Evolutionary conservation across 371 early-diverging fungal species (phyloP).

Genomic region (Conidiobolus incongruus): DNA sequence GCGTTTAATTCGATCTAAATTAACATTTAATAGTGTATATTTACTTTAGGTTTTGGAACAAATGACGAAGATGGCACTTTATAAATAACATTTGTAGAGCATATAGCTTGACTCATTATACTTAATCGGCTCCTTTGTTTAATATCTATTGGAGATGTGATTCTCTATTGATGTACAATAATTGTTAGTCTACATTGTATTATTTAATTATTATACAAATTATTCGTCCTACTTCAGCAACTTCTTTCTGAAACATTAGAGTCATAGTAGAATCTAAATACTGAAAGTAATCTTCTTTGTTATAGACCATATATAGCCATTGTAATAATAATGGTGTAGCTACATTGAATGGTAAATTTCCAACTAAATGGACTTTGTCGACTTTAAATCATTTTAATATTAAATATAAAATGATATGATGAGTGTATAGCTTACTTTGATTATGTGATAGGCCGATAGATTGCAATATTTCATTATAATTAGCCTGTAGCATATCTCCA

Average conservation of each 20-base stretch:
- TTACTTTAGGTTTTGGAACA: conserved; percentile 43
- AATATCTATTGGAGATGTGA: conserved; percentile 24
- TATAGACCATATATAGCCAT: conserved; percentile 38
- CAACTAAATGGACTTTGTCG: conserved; percentile 26
- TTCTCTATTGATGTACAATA: conserved; percentile 16
- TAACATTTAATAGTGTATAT: background rate
- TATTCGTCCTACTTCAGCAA: conserved; percentile 27
- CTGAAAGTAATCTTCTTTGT: conserved; percentile 32
- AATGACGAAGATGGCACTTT: conserved; percentile 33
- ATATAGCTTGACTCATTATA: conserved; percentile 46
- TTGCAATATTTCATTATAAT: conserved; percentile 21
- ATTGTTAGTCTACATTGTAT: background rate
- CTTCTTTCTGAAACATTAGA: conserved; percentile 74
- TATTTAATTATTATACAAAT: background rate
- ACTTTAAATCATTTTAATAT: too few species aligned
- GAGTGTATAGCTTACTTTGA: conserved; percentile 2
- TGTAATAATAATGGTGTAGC: conserved; percentile 48
- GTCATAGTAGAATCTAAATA: conserved; percentile 31
- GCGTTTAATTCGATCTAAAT: background rate
- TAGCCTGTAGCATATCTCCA: conserved; percentile 37
- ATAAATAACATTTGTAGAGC: conserved; percentile 34
- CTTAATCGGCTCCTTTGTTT: conserved; percentile 40
- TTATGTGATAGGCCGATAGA: background rate
- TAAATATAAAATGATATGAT: too few species aligned
- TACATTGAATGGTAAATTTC: conserved; percentile 60